Percentiles rank a stretch among this genome's conserved stretches.
phyloP scores from a whole-genome alignment of 1,139 yeast genomes.

The Candida labiduridarum region DNA sequence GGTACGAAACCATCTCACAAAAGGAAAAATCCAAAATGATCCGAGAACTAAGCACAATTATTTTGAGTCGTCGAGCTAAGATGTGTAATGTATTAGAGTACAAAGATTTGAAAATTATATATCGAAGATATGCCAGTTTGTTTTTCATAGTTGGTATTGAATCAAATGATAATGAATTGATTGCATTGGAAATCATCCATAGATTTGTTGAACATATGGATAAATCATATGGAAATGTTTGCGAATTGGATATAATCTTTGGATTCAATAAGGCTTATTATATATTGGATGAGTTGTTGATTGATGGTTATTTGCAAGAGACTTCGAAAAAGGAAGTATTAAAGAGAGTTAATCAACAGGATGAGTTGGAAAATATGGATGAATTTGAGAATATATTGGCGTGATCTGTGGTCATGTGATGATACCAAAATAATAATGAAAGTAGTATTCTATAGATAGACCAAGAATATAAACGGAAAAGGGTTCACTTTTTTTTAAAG shows the following conservation, averaged over 20 bases:
- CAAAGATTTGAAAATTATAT: slow-evolving; percentile 83
- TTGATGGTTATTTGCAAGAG: slow-evolving; percentile 83
- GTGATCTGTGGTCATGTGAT: slow-evolving; percentile 10
- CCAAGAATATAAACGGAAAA: not conserved
- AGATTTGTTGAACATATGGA: slow-evolving; percentile 97
- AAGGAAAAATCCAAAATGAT: slow-evolving; percentile 84
- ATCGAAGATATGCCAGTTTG: slow-evolving; percentile 89
- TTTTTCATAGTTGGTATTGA: slow-evolving; percentile 89
- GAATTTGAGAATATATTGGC: slow-evolving; percentile 48
- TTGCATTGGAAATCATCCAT: slow-evolving; percentile 85
- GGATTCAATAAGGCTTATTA: slow-evolving; percentile 93
- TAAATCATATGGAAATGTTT: slow-evolving; percentile 92
- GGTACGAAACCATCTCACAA: slow-evolving; percentile 83
- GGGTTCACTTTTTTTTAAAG: too few relatives aligned
- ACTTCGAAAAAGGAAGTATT: slow-evolving; percentile 80
- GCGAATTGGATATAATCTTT: slow-evolving; percentile 91
- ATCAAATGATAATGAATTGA: slow-evolving; percentile 81
- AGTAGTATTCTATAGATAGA: not conserved
- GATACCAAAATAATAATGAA: not conserved
- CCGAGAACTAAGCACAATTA: slow-evolving; percentile 83
- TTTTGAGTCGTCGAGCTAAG: slow-evolving; percentile 82
- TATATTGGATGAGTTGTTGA: slow-evolving; percentile 84
- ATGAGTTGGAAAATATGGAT: slow-evolving; percentile 57
- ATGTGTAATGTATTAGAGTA: slow-evolving; percentile 97
- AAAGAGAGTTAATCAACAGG: slow-evolving; percentile 76